Percentiles rank a stretch among this genome's conserved stretches.
phyloP scores from a whole-genome alignment of 1,284 basidiomycete species.

The Wolfiporia cocos region DNA sequence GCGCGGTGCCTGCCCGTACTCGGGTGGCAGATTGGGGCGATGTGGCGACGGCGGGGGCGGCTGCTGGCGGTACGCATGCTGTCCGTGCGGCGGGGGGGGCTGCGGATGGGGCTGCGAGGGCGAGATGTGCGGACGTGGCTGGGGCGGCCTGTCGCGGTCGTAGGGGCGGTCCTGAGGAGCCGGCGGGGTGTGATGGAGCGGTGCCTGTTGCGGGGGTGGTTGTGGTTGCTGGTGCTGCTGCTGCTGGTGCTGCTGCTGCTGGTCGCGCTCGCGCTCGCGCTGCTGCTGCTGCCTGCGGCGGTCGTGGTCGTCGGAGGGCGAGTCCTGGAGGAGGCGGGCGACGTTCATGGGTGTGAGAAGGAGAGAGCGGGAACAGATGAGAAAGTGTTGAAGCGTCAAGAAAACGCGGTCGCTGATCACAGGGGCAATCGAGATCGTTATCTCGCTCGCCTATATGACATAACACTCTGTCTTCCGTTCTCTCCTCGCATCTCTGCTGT shows the following conservation, averaged over 20 bases:
- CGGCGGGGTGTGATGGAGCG: slow-evolving; percentile 18
- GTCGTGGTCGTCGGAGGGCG: slow-evolving; percentile 47
- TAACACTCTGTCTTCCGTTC: slow-evolving; percentile 1
- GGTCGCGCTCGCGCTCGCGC: slow-evolving; percentile 12
- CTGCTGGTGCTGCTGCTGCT: slow-evolving; percentile 15
- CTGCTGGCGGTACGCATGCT: slow-evolving; percentile 12
- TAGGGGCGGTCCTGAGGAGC: slow-evolving; percentile 16
- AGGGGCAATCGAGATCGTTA: slow-evolving; percentile 29
- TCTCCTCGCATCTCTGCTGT: background rate
- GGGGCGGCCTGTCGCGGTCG: slow-evolving; percentile 16
- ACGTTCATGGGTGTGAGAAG: slow-evolving; percentile 53
- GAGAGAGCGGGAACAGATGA: slow-evolving; percentile 21
- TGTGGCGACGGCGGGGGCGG: slow-evolving; percentile 19
- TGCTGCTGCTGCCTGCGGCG: slow-evolving; percentile 22
- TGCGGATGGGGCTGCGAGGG: slow-evolving; percentile 13
- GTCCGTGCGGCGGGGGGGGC: slow-evolving; percentile 13
- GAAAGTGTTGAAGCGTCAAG: slow-evolving; percentile 20
- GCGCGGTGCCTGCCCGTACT: slow-evolving; percentile 12
- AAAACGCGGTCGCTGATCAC: slow-evolving; percentile 28
- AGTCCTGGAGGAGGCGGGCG: slow-evolving; percentile 61
- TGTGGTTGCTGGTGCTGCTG: slow-evolving; percentile 12
- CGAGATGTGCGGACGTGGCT: slow-evolving; percentile 9
- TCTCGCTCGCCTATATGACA: slow-evolving; percentile 23
- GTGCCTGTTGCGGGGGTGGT: slow-evolving; percentile 12
- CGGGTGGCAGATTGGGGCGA: slow-evolving; percentile 11